A percentile compares a stretch with the other conserved stretches of the same genome.
These are phyloP conservation scores for Ampelocalamus luodianensis DNA, from an alignment of 176 grass and related monocot species.

Conservation along the genomic window DNA sequence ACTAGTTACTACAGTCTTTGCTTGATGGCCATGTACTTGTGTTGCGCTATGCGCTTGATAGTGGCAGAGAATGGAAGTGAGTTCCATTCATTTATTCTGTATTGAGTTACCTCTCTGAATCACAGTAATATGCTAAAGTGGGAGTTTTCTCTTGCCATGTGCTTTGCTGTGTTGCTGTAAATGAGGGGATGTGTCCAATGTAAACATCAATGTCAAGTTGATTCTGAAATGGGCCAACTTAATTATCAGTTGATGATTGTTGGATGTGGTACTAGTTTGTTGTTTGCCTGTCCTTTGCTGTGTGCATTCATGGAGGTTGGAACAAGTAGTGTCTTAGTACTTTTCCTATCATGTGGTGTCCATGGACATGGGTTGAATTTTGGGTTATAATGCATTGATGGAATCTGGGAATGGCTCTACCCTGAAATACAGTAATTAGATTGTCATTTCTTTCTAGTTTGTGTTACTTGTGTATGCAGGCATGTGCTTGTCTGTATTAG, in stretches of 20 bases:
- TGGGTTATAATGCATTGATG: conserved; percentile 7
- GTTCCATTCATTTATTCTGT: neutral
- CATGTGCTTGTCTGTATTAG: neutral
- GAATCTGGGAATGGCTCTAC: conserved; percentile 20
- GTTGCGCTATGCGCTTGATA: neutral
- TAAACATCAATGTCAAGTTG: conserved; percentile 12
- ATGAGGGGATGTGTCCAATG: neutral
- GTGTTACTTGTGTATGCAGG: conserved; percentile 1
- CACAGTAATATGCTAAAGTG: neutral
- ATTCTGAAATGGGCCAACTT: conserved; percentile 23
- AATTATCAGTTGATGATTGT: neutral
- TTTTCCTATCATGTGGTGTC: neutral
- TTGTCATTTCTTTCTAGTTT: neutral
- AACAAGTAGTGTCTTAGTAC: neutral
- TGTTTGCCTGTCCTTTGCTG: neutral
- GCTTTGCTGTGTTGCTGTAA: neutral
- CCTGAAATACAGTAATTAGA: neutral
- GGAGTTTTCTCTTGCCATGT: neutral
- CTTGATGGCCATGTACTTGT: neutral
- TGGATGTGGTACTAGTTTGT: conserved; percentile 13
- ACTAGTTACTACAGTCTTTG: neutral
- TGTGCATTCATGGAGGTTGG: neutral
- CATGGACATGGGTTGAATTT: neutral
- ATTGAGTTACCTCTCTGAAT: neutral
- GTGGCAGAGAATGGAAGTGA: neutral